Conservation (phyloP, 306 rosid species). For the Rosa rugosa region DNA sequence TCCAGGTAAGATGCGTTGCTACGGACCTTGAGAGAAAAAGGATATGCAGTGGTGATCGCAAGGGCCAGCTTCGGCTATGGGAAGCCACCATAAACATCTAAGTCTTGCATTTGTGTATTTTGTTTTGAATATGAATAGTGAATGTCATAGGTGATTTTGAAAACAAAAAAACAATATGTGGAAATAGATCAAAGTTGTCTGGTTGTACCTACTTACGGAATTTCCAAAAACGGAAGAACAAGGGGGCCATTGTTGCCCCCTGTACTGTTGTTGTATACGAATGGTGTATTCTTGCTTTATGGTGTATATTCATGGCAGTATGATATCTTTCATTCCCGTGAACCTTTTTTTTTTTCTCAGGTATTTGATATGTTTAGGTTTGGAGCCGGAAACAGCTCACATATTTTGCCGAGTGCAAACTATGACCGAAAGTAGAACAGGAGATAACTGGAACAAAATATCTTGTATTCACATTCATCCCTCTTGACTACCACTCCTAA, state of each 20-base stretch:
- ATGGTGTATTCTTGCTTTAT: neutral
- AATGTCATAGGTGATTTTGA: neutral
- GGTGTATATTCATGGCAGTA: neutral
- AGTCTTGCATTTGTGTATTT: slow-evolving; percentile 17
- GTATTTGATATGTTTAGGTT: neutral
- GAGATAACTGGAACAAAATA: neutral
- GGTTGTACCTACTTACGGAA: neutral
- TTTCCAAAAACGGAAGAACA: neutral
- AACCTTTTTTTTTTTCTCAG: neutral
- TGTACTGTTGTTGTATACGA: neutral
- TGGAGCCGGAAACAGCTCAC: neutral
- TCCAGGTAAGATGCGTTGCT: slow-evolving; percentile 79
- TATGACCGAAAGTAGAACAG: neutral
- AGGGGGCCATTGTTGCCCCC: neutral
- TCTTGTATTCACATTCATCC: slow-evolving; percentile 4
- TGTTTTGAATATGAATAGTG: too few relatives aligned
- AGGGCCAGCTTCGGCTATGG: slow-evolving; percentile 93
- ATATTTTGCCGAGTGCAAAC: neutral
- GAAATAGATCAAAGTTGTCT: neutral
- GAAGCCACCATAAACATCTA: slow-evolving; percentile 96
- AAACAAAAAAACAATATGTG: neutral
- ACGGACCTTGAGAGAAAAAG: slow-evolving; percentile 96
- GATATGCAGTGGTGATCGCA: slow-evolving; percentile 97
- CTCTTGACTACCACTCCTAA: neutral
- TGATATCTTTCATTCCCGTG: neutral